These are phyloP conservation scores for Rugonectria rugulosa DNA, from an alignment of 2,329 filamentous ascomycete species.

Conservation along the genomic window DNA sequence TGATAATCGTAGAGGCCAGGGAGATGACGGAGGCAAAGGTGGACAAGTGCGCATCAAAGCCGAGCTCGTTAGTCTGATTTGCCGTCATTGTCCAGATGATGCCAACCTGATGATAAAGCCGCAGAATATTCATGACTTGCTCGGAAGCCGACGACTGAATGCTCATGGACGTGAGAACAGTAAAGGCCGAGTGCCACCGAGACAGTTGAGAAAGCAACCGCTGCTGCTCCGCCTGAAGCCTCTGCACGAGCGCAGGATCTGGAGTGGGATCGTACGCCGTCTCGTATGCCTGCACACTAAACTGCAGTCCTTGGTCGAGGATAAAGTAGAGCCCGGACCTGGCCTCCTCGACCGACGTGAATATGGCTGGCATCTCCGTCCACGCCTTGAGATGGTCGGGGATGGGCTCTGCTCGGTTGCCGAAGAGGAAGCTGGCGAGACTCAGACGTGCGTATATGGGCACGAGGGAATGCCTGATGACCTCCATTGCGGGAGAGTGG, in stretches of 20 bases:
- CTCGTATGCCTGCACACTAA: constrained; percentile 40
- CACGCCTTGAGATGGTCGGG: constrained; percentile 45
- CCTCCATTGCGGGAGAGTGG: constrained; percentile 42
- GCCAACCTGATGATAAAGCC: constrained; percentile 47
- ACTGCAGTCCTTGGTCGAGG: constrained; percentile 50
- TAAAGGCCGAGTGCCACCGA: constrained; percentile 44
- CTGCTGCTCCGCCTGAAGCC: constrained; percentile 44
- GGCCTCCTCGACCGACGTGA: constrained; percentile 44
- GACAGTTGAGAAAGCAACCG: constrained; percentile 40
- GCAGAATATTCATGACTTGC: constrained; percentile 40
- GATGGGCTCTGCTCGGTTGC: constrained; percentile 46
- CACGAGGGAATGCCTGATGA: constrained; percentile 50
- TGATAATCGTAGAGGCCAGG: constrained; percentile 41
- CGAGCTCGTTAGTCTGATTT: constrained; percentile 41
- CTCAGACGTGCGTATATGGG: constrained; percentile 55
- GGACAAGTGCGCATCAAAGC: constrained; percentile 45
- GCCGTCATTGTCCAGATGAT: constrained; percentile 45
- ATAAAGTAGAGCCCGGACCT: constrained; percentile 46
- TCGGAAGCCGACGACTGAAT: constrained; percentile 23
- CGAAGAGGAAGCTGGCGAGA: constrained; percentile 51
- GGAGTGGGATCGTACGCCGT: constrained; percentile 38
- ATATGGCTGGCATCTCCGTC: constrained; percentile 43
- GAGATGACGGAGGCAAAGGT: constrained; percentile 49
- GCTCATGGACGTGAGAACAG: constrained; percentile 37
- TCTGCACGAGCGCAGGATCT: constrained; percentile 32